Percentiles rank a stretch among this genome's conserved stretches.
These are phyloP conservation scores for Coprinopsis cinerea DNA, from an alignment of 768 basidiomycete species.

Conservation along the genomic window DNA sequence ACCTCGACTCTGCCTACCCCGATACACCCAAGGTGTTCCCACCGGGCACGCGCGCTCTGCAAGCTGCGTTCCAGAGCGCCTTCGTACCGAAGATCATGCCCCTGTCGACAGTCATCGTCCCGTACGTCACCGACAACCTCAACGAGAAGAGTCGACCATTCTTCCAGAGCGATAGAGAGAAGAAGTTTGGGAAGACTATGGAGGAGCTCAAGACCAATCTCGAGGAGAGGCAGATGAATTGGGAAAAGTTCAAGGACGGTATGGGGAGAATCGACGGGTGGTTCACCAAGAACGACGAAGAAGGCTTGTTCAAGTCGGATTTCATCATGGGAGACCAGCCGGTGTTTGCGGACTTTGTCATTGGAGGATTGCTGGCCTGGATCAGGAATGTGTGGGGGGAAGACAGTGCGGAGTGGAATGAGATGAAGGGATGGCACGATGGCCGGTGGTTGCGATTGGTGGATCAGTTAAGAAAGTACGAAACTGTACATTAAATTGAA, in stretches of 20 bases:
- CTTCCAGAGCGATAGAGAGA: constrained; percentile 33
- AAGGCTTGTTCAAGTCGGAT: constrained; percentile 27
- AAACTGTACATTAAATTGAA: too few relatives aligned
- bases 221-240: constrained; percentile 26
- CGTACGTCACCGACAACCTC: constrained; percentile 15
- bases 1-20: constrained; percentile 12
- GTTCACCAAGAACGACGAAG: constrained; percentile 17
- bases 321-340: constrained; percentile 28
- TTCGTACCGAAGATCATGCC: constrained; percentile 14
- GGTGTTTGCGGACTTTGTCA: constrained; percentile 31
- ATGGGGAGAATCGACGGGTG: constrained; percentile 24
- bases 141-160: constrained; percentile 19
- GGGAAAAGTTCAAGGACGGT: constrained; percentile 29
- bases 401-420: constrained; percentile 24
- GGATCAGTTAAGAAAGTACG: constrained; percentile 11
- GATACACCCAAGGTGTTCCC: constrained; percentile 20
- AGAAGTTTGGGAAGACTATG: constrained; percentile 25
- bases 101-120: constrained; percentile 17
- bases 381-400: constrained; percentile 16
- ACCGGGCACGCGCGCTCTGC: constrained; percentile 29
- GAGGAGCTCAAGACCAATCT: constrained; percentile 30
- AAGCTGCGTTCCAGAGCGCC: constrained; percentile 29
- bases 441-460: constrained; percentile 21
- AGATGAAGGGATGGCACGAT: constrained; percentile 17
- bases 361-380: constrained; percentile 20